Conservation (phyloP, 2,329 filamentous ascomycete genomes). For the Phoma sp. region DNA sequence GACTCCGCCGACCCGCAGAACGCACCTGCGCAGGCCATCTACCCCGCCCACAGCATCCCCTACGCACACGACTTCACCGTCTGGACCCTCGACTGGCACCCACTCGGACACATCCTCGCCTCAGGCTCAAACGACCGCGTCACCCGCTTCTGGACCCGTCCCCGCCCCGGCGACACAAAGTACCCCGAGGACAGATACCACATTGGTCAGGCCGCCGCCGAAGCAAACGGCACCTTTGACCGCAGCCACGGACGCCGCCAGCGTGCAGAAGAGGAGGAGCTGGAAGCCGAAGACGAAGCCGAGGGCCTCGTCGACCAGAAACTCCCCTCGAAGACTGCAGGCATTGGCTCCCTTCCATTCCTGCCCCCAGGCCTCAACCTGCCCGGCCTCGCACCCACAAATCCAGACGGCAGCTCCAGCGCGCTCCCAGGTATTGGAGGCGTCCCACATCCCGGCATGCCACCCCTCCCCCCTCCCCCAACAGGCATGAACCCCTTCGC, state of each 20-base stretch:
- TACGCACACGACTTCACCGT: conserved; percentile 94
- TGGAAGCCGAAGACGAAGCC: conserved; percentile 90
- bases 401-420: conserved; percentile 53
- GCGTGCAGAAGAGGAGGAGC: conserved; percentile 89
- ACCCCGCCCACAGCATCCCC: conserved; percentile 84
- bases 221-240: conserved; percentile 94
- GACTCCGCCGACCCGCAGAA: conserved; percentile 78
- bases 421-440: conserved; percentile 57
- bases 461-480: conserved; percentile 37
- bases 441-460: conserved; percentile 34
- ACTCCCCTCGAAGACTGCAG: conserved; percentile 67
- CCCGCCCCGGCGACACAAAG: conserved; percentile 84
- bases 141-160: conserved; percentile 94
- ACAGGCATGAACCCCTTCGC: conserved; percentile 29
- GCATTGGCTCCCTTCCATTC: conserved; percentile 53
- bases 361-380: conserved; percentile 65
- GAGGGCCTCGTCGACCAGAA: conserved; percentile 93
- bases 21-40: conserved; percentile 86
- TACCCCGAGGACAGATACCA: conserved; percentile 92
- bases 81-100: conserved; percentile 98
- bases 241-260: conserved; percentile 78
- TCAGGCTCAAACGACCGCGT: conserved; percentile 97
- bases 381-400: conserved; percentile 40
- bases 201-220: conserved; percentile 90
- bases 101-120: conserved; percentile 90